These are phyloP conservation scores for Starmera caribaea DNA, from an alignment of 805 yeast genomes.

Conservation along the genomic window DNA sequence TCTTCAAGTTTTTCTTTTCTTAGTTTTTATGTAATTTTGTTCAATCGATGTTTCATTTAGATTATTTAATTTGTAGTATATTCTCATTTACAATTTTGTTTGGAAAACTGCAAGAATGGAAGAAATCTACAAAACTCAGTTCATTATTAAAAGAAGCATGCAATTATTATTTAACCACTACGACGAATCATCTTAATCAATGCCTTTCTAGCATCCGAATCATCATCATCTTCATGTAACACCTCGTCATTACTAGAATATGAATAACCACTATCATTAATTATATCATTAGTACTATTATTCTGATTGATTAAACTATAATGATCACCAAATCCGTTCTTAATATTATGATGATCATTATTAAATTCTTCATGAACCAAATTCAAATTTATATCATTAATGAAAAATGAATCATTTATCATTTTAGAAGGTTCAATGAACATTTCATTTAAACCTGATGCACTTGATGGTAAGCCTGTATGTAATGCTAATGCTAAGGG, in stretches of 20 bases:
- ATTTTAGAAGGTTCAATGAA: slow-evolving; percentile 15
- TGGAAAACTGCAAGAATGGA: too few species aligned
- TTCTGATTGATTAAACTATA: background rate
- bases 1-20: too few species aligned
- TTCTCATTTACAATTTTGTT: too few species aligned
- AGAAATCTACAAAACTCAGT: too few species aligned
- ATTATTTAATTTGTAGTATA: too few species aligned
- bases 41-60: too few species aligned
- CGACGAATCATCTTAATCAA: slow-evolving; percentile 19
- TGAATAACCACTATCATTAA: background rate
- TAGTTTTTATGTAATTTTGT: too few species aligned
- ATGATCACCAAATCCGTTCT: background rate
- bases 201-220: slow-evolving; percentile 20
- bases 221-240: slow-evolving; percentile 4
- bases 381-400: slow-evolving; percentile 1
- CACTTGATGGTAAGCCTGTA: background rate
- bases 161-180: slow-evolving; percentile 7
- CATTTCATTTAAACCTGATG: slow-evolving; percentile 3
- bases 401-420: slow-evolving; percentile 11
- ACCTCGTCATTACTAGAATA: background rate
- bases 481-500: background rate
- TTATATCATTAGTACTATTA: background rate
- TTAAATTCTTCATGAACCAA: too few species aligned
- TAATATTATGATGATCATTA: background rate
- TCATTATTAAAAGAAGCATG: too few species aligned